phyloP scores from a whole-genome alignment of 2,329 filamentous ascomycete genomes.

The Dactylellina drechsleri region DNA sequence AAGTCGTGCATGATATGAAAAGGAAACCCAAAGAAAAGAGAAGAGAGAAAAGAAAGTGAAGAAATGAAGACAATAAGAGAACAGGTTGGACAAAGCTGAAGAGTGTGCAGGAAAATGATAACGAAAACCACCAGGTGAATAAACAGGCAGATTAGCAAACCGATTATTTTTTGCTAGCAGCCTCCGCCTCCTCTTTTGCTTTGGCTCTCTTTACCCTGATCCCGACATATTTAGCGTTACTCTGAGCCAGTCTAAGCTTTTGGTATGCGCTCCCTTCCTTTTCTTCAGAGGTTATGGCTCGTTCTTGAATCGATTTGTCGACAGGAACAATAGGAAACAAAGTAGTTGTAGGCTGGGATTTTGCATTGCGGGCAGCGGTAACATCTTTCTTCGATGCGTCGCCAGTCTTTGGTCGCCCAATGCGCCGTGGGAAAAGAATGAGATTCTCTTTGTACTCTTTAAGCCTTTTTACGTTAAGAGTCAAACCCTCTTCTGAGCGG shows the following conservation, averaged over 20 bases:
- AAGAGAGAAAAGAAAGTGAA: conserved; percentile 10
- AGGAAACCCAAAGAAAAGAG: conserved; percentile 21
- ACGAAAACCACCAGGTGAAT: conserved; percentile 7
- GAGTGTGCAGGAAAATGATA: conserved; percentile 5
- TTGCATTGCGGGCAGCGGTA: conserved; percentile 72
- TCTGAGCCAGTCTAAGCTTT: conserved; percentile 83
- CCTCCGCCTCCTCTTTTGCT: conserved; percentile 85
- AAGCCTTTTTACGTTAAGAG: conserved; percentile 94
- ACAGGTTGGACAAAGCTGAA: conserved; percentile 22
- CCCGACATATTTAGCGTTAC: conserved; percentile 82
- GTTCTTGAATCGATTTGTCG: conserved; percentile 62
- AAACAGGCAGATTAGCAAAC: conserved; percentile 1
- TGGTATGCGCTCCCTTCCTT: conserved; percentile 85
- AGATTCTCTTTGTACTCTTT: conserved; percentile 96
- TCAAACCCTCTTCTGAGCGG: conserved; percentile 92
- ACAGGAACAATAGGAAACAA: conserved; percentile 73
- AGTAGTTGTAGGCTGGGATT: conserved; percentile 60
- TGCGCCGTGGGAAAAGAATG: conserved; percentile 97
- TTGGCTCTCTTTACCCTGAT: conserved; percentile 91
- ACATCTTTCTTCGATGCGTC: conserved; percentile 86
- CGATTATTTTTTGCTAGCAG: conserved; percentile 81
- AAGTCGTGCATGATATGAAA: background rate
- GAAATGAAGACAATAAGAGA: background rate
- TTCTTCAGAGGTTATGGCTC: conserved; percentile 76
- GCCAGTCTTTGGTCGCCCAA: conserved; percentile 91